Evolutionary conservation across 331 rosid species (phyloP), one percentile per base, ranked within the genome.

Genomic region (Stylosanthes scabra): DNA sequence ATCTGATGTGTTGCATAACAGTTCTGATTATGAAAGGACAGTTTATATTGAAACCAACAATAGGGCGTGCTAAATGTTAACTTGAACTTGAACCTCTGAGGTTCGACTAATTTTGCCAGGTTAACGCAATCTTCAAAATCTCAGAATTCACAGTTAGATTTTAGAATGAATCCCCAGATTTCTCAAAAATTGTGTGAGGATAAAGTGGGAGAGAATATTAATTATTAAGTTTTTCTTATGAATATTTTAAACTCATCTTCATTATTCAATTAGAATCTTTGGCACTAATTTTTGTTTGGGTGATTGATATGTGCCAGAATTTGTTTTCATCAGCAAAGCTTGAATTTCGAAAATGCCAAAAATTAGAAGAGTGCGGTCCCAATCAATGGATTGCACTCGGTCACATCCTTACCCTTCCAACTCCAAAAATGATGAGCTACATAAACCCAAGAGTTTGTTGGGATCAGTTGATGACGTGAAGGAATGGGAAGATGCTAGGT

Each of bases 401-500:
- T 59, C 86, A 41, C 72, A 78, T 75, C 91, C 97, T 52, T 86
- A 84, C 74, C 83, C 91, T 20, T 75, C 84, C 65, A 72, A 52
- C 74, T 81, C 89, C 63, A 80, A 29, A 81, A 78, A 62, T 46
- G 75, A 59, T 41, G 84, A 87, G 51, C 54, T 54, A 11, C 72
- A 54, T 39, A 79, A 68, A 62, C 68, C 80, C 66, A 12, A 58
- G 63, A 79, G 64, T 80, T 65, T 71, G 47, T 58, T 63, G 45
- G 90, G 69, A 79, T 79, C 84, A 11, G 64, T 16, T 2, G 79
- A 52, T 58, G 83, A 82, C 62, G 37, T 72, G 61, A 88, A 88
- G 63, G 92, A 89, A 77, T 92, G 88, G 92, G 94, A 89, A 59
- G 88, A 89, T 29, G 87, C 80, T 69, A 80, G 85, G 68, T 89